Evolutionary conservation across 345 rosid genomes (phyloP), one percentile per base, ranked within the genome.

Genomic region (Acer negundo): DNA sequence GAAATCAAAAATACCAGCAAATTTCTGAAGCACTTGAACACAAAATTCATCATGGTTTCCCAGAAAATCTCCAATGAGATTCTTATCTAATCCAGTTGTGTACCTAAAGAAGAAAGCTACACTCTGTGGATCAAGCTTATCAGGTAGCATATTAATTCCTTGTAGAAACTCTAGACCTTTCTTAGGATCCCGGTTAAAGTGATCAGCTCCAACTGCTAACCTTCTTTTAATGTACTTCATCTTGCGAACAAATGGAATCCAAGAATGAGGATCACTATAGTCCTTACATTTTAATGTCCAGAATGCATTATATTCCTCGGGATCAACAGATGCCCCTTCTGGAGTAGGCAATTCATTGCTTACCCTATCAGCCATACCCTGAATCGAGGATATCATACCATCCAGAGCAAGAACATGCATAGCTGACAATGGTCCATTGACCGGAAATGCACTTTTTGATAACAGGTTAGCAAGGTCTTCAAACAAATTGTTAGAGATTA

Each of bases 41-140:
- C 90, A 90, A 83, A 90, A 92, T 65, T 89, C 93, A 83, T 88
- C 93, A 81, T 90, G 97, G 77, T 87, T 90, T 67, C 94, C 94
- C 28, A 90, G 87, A 69, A 78, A 92, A 80, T 92, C 97, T 67
- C 94, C 94, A 59, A 90, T 81, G 70, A 89, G 86, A 77, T 86
- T 82, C 87, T 90, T 92, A 77, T 90, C 94, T 79, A 92, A 78
- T 70, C 94, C 97, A 81, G 85, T 79, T 72, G 94, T 90, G 83
- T 89, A 92, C 79, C 90, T 85, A 76, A 92, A 92, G 76, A 92
- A 85, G 47, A 80, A 85, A 17, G 94, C 94, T 68, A 90, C 94
- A 79, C 97, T 89, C 79, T 83, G 70, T 19, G 94, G 89, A 72
- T 90, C 91, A 85, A 86, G 93, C 76, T 89, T 87, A 28, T 90